Base-by-base conservation (phyloP, 176 grass and related monocot species). In the Typha latifolia region DNA sequence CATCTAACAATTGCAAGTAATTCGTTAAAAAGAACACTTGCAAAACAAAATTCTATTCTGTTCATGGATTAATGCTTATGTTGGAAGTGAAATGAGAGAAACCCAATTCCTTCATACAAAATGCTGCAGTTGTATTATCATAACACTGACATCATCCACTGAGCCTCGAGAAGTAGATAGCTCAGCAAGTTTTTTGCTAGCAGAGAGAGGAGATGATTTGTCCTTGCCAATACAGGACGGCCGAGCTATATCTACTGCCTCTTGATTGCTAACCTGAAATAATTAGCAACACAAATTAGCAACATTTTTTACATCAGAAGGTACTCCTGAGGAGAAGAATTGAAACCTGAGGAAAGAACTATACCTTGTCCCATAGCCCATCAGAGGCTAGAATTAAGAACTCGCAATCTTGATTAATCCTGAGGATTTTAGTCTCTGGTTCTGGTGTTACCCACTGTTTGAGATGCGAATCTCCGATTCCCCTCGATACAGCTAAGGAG, bases 331-430 rank as follows among this genome's bases (percentile, higher is more conserved):
- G 1, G 19, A n/a, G 15, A 18, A 21, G 15, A 11, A 62, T 16
- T 16, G 32, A 68, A 6, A 12, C 4, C 11, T 27, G 15, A 68
- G 47, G 21, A 22, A 49, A 19, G n/a, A 22, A 6, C n/a, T 49
- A 71, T 43, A 99, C 84, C 67, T 87, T 90, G 66, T 99, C 89
- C 95, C 95, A 99, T 19, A 99, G 78, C 14, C 95, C 95, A 48
- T 99, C 95, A 6, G 95, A 94, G 37, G 89, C 95, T 29, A 99
- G 86, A 34, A 99, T 83, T 62, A 99, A 74, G 81, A 99, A 99
- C 51, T 99, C 95, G 23, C 81, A 94, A 49, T 87, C 76, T 12
- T 61, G 50, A 24, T 84, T 73, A 3, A 99, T 86, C 16, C 74
- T 52, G 12, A 99, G 72, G 11, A 74, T 74, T 72, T 64, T 89